Conservation (phyloP, 495 filamentous ascomycete genomes). For the Annulohypoxylon nitens region DNA sequence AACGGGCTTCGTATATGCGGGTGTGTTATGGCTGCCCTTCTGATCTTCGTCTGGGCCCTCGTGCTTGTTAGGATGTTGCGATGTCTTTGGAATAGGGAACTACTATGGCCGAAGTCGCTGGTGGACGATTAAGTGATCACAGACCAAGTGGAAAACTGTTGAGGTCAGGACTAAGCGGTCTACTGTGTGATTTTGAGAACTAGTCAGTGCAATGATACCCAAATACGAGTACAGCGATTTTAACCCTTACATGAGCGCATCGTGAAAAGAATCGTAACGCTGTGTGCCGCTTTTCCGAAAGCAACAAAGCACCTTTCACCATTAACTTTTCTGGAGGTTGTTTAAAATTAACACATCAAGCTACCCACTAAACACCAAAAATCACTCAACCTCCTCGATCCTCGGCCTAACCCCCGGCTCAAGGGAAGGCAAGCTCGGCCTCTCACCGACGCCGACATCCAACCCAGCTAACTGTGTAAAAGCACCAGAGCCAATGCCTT, state of each 20-base stretch:
- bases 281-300: no score
- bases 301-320: background rate
- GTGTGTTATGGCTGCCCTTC: constrained; percentile 70
- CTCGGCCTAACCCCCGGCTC: constrained; percentile 47
- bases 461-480: constrained; percentile 61
- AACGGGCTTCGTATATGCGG: constrained; percentile 74
- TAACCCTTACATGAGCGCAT: background rate
- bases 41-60: constrained; percentile 77
- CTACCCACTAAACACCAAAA: background rate
- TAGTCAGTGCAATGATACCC: background rate
- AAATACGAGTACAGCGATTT: background rate
- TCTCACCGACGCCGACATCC: constrained; percentile 50
- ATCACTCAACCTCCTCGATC: constrained; percentile 63
- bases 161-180: background rate
- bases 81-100: constrained; percentile 71
- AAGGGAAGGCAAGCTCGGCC: constrained; percentile 38
- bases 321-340: background rate
- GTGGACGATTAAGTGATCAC: constrained; percentile 68
- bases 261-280: background rate
- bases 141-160: background rate
- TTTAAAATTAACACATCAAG: background rate
- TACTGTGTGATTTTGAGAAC: background rate
- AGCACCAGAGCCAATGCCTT: constrained; percentile 27
- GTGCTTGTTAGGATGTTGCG: constrained; percentile 79
- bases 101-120: constrained; percentile 71